Evolutionary conservation across 1,284 basidiomycete species (phyloP).

Genomic region (Sporisorium iseilematis-ciliati): DNA sequence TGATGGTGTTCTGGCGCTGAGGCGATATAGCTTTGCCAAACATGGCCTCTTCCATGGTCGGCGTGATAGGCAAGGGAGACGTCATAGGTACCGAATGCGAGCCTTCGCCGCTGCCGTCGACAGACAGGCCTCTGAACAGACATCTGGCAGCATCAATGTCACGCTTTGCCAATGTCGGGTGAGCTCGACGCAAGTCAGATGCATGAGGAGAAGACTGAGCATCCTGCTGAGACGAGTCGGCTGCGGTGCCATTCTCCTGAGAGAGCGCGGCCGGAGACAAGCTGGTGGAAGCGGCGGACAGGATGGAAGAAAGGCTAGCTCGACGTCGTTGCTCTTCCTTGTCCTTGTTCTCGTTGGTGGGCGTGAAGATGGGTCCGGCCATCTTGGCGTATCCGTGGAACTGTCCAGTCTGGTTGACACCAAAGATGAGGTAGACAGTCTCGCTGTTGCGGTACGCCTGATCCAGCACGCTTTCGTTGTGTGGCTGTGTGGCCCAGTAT

Average conservation of each 20-base stretch:
- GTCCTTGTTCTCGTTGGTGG: constrained; percentile 22
- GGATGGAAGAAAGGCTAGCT: constrained; percentile 27
- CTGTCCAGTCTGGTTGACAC: constrained; percentile 86
- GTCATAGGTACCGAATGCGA: constrained; percentile 27
- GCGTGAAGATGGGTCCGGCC: constrained; percentile 58
- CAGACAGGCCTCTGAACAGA: constrained; percentile 15
- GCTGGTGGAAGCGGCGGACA: constrained; percentile 25
- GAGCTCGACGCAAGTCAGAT: constrained; percentile 3
- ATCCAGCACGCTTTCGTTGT: constrained; percentile 83
- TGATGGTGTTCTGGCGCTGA: constrained; percentile 38
- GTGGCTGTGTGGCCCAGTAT: constrained; percentile 90
- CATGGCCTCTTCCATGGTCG: constrained; percentile 18
- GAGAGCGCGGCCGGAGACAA: constrained; percentile 15
- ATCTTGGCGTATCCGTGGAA: constrained; percentile 70
- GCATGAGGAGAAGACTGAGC: constrained; percentile 3
- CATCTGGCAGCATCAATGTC: constrained; percentile 35
- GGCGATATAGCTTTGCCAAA: constrained; percentile 7
- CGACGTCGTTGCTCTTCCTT: constrained; percentile 41
- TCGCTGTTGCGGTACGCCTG: constrained; percentile 89
- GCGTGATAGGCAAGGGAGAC: constrained; percentile 43
- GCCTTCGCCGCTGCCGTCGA: constrained; percentile 11
- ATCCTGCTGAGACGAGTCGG: neutral
- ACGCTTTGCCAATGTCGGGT: constrained; percentile 27
- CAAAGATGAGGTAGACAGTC: constrained; percentile 88
- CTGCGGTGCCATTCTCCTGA: constrained; percentile 23